A percentile compares a stretch with the other conserved stretches of the same genome.
phyloP scores from a whole-genome alignment of 345 rosid species.

The Gossypium ekmanianum region DNA sequence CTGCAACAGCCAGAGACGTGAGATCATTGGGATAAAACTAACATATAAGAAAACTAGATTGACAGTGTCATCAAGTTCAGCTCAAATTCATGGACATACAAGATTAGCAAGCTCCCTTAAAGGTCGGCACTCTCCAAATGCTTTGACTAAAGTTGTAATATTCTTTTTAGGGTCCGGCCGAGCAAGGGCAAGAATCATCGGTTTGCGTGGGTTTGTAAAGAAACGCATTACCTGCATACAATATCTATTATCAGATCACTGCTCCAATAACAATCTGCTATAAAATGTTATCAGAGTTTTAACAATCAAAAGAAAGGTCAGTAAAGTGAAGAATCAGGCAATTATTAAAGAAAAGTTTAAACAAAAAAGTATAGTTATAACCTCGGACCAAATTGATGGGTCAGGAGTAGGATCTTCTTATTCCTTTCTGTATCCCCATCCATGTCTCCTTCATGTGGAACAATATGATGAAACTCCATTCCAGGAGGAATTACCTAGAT shows the following conservation, averaged over 20 bases:
- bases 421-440: slow-evolving; percentile 59
- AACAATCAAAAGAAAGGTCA: not conserved
- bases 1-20: slow-evolving; percentile 34
- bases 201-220: slow-evolving; percentile 74
- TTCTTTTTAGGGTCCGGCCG: slow-evolving; percentile 87
- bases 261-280: not conserved
- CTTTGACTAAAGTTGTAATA: slow-evolving; percentile 71
- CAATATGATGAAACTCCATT: slow-evolving; percentile 86
- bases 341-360: not conserved
- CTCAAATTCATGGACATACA: slow-evolving; percentile 33
- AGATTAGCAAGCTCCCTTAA: slow-evolving; percentile 76
- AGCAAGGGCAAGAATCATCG: slow-evolving; percentile 87
- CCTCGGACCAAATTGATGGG: slow-evolving; percentile 89
- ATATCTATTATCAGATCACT: slow-evolving; percentile 1
- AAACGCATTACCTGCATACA: slow-evolving; percentile 71
- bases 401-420: slow-evolving; percentile 53
- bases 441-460: slow-evolving; percentile 64
- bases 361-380: slow-evolving; percentile 23
- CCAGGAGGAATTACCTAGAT: slow-evolving; percentile 90
- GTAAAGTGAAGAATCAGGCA: not conserved
- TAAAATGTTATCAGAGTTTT: not conserved
- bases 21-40: not conserved
- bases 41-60: slow-evolving; percentile 6
- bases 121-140: slow-evolving; percentile 81
- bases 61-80: not conserved